These are phyloP conservation scores for Harringtonia aguacate DNA, from an alignment of 2,329 filamentous ascomycete species.

Conservation along the genomic window DNA sequence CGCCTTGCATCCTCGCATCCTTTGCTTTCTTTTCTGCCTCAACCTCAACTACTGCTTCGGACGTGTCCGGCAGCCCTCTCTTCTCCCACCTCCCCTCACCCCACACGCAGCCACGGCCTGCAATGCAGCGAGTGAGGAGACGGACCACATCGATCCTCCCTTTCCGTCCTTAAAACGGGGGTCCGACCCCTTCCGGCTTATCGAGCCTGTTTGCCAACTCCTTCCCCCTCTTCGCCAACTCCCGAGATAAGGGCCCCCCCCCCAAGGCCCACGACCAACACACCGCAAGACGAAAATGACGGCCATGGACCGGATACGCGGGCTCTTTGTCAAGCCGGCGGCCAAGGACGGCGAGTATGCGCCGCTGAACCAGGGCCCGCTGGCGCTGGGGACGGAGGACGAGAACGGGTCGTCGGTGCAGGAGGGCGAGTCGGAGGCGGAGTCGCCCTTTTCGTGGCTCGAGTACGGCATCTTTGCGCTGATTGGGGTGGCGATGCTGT, in stretches of 20 bases:
- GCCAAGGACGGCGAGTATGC: conserved; percentile 22
- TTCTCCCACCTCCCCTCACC: too few species aligned
- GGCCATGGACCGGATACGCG: conserved; percentile 28
- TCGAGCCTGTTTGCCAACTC: too few species aligned
- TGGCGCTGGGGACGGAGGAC: conserved; percentile 18
- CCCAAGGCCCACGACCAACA: not conserved
- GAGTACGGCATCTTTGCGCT: conserved; percentile 81
- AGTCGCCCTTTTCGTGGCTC: conserved; percentile 63
- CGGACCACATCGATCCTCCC: too few species aligned
- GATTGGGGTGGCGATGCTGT: conserved; percentile 87
- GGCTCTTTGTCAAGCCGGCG: conserved; percentile 18
- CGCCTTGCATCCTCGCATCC: too few species aligned
- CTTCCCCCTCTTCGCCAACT: too few species aligned
- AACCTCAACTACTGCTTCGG: too few species aligned
- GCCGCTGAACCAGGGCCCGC: conserved; percentile 16
- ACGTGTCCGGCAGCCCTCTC: too few species aligned
- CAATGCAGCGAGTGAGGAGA: too few species aligned
- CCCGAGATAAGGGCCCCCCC: not conserved
- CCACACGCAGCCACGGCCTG: too few species aligned
- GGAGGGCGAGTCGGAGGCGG: conserved; percentile 17
- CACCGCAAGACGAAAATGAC: not conserved
- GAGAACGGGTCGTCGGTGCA: conserved; percentile 15
- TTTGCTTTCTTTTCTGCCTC: too few species aligned
- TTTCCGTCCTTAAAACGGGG: too few species aligned
- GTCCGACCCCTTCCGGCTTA: too few species aligned